Conservation (phyloP, 2,329 filamentous ascomycete genomes). For the Amphichorda felina region DNA sequence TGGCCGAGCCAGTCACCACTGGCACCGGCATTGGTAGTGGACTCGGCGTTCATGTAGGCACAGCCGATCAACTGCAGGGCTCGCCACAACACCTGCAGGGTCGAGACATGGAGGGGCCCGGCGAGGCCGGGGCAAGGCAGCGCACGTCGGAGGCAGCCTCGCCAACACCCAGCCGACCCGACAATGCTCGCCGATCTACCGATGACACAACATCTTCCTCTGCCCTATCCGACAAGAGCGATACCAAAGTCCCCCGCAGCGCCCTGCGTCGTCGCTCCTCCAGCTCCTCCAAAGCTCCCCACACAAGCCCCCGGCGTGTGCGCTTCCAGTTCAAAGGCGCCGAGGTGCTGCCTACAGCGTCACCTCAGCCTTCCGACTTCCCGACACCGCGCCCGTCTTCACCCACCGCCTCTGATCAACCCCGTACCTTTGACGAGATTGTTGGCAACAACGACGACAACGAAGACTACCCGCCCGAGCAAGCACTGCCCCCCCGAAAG, state of each 20-base stretch:
- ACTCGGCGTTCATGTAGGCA: not conserved
- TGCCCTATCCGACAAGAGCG: conserved; percentile 38
- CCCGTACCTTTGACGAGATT: conserved; percentile 15
- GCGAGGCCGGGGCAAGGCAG: conserved; percentile 3
- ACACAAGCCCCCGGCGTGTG: conserved; percentile 46
- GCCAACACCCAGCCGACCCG: conserved; percentile 9
- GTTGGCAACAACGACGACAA: conserved; percentile 23
- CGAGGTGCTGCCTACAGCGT: conserved; percentile 48
- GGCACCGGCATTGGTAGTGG: conserved; percentile 1
- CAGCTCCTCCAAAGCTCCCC: conserved; percentile 33
- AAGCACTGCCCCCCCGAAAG: conserved; percentile 31
- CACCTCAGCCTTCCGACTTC: conserved; percentile 30
- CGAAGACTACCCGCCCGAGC: conserved; percentile 21
- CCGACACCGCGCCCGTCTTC: conserved; percentile 14
- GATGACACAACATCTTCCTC: conserved; percentile 36
- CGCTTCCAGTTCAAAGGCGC: conserved; percentile 49
- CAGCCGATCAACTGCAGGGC: not conserved
- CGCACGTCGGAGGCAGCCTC: not conserved
- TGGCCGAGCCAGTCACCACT: not conserved
- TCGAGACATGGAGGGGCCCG: conserved; percentile 10
- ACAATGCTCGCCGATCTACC: conserved; percentile 26
- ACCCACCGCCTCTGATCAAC: conserved; percentile 12
- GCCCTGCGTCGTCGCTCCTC: conserved; percentile 46
- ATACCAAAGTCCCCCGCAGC: conserved; percentile 37
- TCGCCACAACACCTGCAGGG: conserved; percentile 6